Evolutionary conservation across 352 stramenopile species (phyloP).

Genomic region (Lagenidium giganteum): DNA sequence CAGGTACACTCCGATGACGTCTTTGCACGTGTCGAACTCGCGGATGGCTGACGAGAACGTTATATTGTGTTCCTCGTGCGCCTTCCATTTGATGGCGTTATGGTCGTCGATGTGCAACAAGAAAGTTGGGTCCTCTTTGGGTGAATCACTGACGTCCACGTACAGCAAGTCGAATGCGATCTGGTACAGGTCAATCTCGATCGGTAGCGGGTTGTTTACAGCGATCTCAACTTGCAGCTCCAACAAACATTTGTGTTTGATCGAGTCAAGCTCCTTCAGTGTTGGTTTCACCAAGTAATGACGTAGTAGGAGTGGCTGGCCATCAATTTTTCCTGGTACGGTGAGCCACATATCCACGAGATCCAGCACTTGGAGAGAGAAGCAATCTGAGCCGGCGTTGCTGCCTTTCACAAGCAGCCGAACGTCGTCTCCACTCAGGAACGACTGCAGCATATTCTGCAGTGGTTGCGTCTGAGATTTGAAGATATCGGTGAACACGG

Average conservation of each 20-base stretch:
- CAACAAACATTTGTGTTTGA: slow-evolving; percentile 61
- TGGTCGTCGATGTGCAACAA: slow-evolving; percentile 46
- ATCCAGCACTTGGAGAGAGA: slow-evolving; percentile 64
- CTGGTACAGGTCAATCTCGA: slow-evolving; percentile 64
- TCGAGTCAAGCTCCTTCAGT: slow-evolving; percentile 75
- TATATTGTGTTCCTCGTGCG: slow-evolving; percentile 66
- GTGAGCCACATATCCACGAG: slow-evolving; percentile 53
- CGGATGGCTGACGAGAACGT: slow-evolving; percentile 43
- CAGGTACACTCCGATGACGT: slow-evolving; percentile 62
- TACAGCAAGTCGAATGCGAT: slow-evolving; percentile 73
- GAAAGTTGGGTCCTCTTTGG: slow-evolving; percentile 20
- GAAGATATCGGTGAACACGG: slow-evolving; percentile 60
- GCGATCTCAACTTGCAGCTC: slow-evolving; percentile 63
- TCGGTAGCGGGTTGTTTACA: slow-evolving; percentile 78
- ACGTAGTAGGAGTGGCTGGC: slow-evolving; percentile 60
- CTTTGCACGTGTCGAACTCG: slow-evolving; percentile 56
- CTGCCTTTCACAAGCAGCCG: slow-evolving; percentile 45
- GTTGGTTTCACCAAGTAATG: slow-evolving; percentile 49
- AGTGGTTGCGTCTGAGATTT: slow-evolving; percentile 61
- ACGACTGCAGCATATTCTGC: slow-evolving; percentile 63
- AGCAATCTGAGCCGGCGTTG: slow-evolving; percentile 47
- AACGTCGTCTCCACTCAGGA: slow-evolving; percentile 59
- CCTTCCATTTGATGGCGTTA: slow-evolving; percentile 43
- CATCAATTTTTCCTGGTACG: slow-evolving; percentile 66
- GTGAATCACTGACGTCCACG: slow-evolving; percentile 8